Base-by-base conservation (phyloP, 108 stramenopile genomes). In the Chaetoceros tenuissimus region DNA sequence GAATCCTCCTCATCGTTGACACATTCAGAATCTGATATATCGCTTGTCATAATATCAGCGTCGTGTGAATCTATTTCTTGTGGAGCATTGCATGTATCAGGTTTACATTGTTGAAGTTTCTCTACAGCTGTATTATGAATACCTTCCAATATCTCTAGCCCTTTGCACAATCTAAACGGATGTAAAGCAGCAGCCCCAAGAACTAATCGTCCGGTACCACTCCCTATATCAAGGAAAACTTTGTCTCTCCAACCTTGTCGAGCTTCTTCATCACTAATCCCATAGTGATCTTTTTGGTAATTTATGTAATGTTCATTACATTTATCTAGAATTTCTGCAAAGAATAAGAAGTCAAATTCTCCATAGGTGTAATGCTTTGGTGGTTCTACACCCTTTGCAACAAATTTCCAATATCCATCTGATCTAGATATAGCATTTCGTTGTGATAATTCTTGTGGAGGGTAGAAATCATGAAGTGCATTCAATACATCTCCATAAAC, bases 271-370 rank as follows among this genome's bases (percentile, higher is more conserved):
- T 18, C 31, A 3, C 34, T 55, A 3, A 64, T 21, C 20, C 31
- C 43, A 31, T 22, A 31, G 2, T 7, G 31, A 59, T 59, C 31
- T 22, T 28, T 16, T 18, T 30, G 18, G 29, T 56, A 8, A 23
- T 46, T 18, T 20, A 13, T 18, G 40, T 46, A 62, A 45, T 55
- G 26, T 13, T 48, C 46, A 66, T 66, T 60, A 2, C 72, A 63
- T 46, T 27, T 44, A 46, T 77, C 75, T 24, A 77, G 43, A 23
- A 77, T 34, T n/a, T 59, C 49, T 19, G 56, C 71, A 34, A 77
- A 77, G 40, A 77, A 77, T n/a, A 54, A 57, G 1, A 73, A 28
- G 45, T 77, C 75, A 49, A 77, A 77, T 46, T 77, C 75, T 3
- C 75, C 75, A 53, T 77, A 77, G 0, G 75, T 77, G 27, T 69